A percentile compares a stretch with the other conserved stretches of the same genome.
phyloP scores from a whole-genome alignment of 352 stramenopile species.

The Phytophthora nicotianae region DNA sequence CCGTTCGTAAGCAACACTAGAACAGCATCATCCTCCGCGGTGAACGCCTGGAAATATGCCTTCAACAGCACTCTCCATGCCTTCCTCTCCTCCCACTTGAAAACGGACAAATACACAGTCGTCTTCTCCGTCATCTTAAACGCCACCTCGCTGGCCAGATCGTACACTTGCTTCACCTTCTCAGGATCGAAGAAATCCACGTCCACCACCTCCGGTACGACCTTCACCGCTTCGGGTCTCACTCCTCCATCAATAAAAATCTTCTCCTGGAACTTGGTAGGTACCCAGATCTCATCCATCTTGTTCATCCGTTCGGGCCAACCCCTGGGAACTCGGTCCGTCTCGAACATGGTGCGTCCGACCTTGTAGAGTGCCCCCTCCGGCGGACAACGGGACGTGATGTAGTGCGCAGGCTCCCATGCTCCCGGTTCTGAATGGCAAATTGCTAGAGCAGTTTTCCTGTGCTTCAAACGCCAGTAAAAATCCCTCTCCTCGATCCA shows the following conservation, averaged over 20 bases:
- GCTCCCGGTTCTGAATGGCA: constrained; percentile 94
- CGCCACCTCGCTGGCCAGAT: constrained; percentile 46
- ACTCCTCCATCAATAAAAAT: constrained; percentile 75
- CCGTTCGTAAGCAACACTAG: constrained; percentile 89
- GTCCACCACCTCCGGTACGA: constrained; percentile 91
- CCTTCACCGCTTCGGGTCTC: constrained; percentile 51
- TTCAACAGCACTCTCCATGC: constrained; percentile 88
- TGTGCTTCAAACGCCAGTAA: constrained; percentile 51
- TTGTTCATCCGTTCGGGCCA: constrained; percentile 88
- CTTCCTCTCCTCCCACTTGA: constrained; percentile 95
- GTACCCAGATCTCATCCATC: constrained; percentile 95
- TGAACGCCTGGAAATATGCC: constrained; percentile 86
- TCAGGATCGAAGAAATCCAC: constrained; percentile 87
- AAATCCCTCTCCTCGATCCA: constrained; percentile 82
- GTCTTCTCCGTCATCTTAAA: constrained; percentile 47
- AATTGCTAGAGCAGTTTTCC: constrained; percentile 66
- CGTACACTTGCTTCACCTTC: constrained; percentile 48
- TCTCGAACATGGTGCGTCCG: constrained; percentile 96
- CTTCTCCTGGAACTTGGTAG: constrained; percentile 83
- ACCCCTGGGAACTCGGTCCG: constrained; percentile 90
- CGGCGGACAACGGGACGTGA: constrained; percentile 71
- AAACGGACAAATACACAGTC: constrained; percentile 91
- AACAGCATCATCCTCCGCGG: constrained; percentile 58
- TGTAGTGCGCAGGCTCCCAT: constrained; percentile 85
- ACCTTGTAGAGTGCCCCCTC: constrained; percentile 60